These are phyloP conservation scores for Tylopilus sp. DNA, from an alignment of 768 basidiomycete genomes.

Conservation along the genomic window DNA sequence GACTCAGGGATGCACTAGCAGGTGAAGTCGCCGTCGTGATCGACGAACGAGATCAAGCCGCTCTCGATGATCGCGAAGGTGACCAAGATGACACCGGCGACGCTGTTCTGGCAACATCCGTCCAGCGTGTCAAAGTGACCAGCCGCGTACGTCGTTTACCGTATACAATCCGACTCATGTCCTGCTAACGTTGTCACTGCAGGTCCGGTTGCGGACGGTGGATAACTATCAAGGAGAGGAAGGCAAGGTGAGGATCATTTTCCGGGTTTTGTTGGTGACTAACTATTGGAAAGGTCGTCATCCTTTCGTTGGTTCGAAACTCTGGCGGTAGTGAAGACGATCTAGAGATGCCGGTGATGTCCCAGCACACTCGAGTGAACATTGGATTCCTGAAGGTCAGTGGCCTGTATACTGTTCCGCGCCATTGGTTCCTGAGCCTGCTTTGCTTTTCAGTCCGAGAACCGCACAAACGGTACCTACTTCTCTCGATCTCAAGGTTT, in stretches of 20 bases:
- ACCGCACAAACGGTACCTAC: conserved; percentile 51
- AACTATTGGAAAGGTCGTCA: conserved; percentile 48
- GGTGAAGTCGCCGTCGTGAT: conserved; percentile 57
- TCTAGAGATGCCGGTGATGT: conserved; percentile 14
- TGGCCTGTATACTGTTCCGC: neutral
- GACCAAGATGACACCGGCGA: conserved; percentile 33
- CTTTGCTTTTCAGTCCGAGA: conserved; percentile 41
- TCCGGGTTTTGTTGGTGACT: neutral
- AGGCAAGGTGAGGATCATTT: conserved; percentile 40
- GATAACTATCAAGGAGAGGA: conserved; percentile 81
- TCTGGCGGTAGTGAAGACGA: conserved; percentile 46
- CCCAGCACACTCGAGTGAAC: conserved; percentile 25
- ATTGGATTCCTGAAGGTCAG: conserved; percentile 76
- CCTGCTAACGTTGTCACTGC: neutral
- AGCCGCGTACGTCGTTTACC: conserved; percentile 40
- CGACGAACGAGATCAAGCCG: conserved; percentile 64
- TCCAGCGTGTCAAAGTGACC: conserved; percentile 51
- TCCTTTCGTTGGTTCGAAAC: conserved; percentile 73
- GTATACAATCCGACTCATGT: neutral
- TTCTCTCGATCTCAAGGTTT: too few species aligned
- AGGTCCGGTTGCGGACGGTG: conserved; percentile 71
- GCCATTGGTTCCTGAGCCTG: neutral
- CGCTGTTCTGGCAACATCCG: conserved; percentile 9
- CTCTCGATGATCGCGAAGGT: conserved; percentile 51
- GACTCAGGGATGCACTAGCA: conserved; percentile 40